Conservation (phyloP, 495 filamentous ascomycete genomes). For the Xylaria flabelliformis region DNA sequence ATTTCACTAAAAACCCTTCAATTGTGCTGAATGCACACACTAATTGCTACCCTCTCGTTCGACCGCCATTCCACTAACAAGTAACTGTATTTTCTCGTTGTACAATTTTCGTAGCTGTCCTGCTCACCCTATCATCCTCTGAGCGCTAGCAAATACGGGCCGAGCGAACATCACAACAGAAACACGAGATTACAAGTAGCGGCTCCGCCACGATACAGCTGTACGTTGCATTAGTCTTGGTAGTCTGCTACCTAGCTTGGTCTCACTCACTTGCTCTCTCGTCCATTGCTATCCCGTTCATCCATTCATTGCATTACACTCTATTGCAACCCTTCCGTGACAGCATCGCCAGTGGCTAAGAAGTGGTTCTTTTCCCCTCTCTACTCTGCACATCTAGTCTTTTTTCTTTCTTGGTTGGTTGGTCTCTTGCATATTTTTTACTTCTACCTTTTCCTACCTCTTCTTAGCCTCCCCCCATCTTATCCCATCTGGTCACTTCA, state of each 20-base stretch:
- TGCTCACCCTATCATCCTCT: not conserved
- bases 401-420: constrained; percentile 8
- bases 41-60: not conserved
- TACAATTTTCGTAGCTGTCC: not conserved
- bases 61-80: not conserved
- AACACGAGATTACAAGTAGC: constrained; percentile 13
- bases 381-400: not conserved
- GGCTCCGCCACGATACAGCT: constrained; percentile 24
- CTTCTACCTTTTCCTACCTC: not conserved
- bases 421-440: not conserved
- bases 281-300: not conserved
- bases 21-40: not conserved
- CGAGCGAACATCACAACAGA: constrained; percentile 14
- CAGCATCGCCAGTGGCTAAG: not conserved
- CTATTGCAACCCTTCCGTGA: not conserved
- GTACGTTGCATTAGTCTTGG: constrained; percentile 14
- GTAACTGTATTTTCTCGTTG: not conserved
- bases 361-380: not conserved
- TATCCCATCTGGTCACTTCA: not conserved
- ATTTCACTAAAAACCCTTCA: not conserved
- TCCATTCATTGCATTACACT: not conserved
- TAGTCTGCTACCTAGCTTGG: not conserved
- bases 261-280: constrained; percentile 4
- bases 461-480: not conserved
- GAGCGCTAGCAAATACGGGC: constrained; percentile 13